These are phyloP conservation scores for Logfia minima DNA, from an alignment of 129 eudicot species.

Conservation along the genomic window DNA sequence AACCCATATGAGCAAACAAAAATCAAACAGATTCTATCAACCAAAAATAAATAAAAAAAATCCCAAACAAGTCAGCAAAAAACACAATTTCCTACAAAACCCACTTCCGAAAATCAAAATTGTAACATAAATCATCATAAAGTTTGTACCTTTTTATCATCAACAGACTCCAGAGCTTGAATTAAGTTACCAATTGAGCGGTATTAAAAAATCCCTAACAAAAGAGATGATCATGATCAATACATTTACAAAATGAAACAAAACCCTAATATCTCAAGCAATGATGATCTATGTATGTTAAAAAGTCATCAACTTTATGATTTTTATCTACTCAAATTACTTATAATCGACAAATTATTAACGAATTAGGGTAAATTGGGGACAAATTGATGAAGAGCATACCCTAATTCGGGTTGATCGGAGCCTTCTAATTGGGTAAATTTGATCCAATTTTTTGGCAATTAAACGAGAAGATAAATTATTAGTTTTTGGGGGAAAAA, in stretches of 20 bases:
- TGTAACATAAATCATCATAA: conserved; percentile 16
- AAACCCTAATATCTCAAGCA: conserved; percentile 24
- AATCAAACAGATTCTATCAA: background rate
- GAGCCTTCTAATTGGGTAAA: conserved; percentile 13
- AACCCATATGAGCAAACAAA: background rate
- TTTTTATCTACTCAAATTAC: conserved; percentile 34
- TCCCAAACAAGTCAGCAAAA: conserved; percentile 20
- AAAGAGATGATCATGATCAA: conserved; percentile 28
- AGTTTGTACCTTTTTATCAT: conserved; percentile 57
- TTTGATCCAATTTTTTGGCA: conserved; percentile 23
- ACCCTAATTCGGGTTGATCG: conserved; percentile 51
- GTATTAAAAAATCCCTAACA: conserved; percentile 34
- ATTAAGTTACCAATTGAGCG: conserved; percentile 23
- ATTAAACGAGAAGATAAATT: conserved; percentile 20
- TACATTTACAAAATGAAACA: conserved; percentile 38
- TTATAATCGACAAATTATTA: conserved; percentile 5
- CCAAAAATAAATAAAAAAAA: background rate
- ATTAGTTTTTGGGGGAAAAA: conserved; percentile 29
- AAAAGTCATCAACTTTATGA: conserved; percentile 18
- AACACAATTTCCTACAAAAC: conserved; percentile 24
- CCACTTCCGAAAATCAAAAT: conserved; percentile 22
- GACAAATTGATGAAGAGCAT: conserved; percentile 18
- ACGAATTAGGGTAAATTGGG: conserved; percentile 11
- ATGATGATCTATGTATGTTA: conserved; percentile 30
- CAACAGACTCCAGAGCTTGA: conserved; percentile 48